Percentiles rank a stretch among this genome's conserved stretches.
Evolutionary conservation across 1,284 basidiomycete genomes (phyloP).

Genomic region (Leccinum pachyderme): DNA sequence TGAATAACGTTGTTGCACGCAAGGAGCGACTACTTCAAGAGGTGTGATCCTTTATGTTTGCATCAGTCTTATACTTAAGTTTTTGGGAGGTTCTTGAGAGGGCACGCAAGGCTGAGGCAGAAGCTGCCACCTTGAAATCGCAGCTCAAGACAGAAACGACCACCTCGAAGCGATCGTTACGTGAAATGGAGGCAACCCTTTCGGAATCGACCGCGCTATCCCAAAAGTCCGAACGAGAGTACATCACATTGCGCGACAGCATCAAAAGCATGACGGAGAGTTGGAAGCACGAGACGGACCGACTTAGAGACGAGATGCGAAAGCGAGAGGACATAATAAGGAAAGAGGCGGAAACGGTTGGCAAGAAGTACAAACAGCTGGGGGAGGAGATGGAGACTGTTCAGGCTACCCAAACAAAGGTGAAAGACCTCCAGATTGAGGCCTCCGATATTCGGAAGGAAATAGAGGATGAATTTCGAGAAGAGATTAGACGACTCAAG

Average conservation of each 20-base stretch:
- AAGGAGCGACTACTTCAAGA: constrained; percentile 85
- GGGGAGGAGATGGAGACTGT: constrained; percentile 57
- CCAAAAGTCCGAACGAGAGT: constrained; percentile 76
- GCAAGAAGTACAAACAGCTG: constrained; percentile 61
- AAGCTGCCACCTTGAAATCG: constrained; percentile 59
- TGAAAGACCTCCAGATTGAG: constrained; percentile 42
- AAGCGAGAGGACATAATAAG: constrained; percentile 65
- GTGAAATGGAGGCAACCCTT: constrained; percentile 73
- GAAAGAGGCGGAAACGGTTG: constrained; percentile 60
- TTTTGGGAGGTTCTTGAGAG: constrained; percentile 65
- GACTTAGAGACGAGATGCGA: constrained; percentile 66
- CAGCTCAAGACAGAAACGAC: constrained; percentile 72
- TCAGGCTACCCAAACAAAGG: constrained; percentile 38
- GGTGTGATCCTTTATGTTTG: constrained; percentile 40
- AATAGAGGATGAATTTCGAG: constrained; percentile 51
- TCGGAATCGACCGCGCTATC: constrained; percentile 72
- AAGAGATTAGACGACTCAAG: constrained; percentile 44
- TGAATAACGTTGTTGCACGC: constrained; percentile 81
- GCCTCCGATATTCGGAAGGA: constrained; percentile 43
- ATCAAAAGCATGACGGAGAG: constrained; percentile 65
- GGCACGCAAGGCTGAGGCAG: constrained; percentile 77
- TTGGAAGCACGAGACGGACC: constrained; percentile 67
- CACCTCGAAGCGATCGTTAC: constrained; percentile 66
- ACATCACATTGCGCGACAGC: constrained; percentile 70
- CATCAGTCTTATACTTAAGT: neutral